Evolutionary conservation across 2,329 filamentous ascomycete genomes (phyloP).

Genomic region (Diplodia intermedia): DNA sequence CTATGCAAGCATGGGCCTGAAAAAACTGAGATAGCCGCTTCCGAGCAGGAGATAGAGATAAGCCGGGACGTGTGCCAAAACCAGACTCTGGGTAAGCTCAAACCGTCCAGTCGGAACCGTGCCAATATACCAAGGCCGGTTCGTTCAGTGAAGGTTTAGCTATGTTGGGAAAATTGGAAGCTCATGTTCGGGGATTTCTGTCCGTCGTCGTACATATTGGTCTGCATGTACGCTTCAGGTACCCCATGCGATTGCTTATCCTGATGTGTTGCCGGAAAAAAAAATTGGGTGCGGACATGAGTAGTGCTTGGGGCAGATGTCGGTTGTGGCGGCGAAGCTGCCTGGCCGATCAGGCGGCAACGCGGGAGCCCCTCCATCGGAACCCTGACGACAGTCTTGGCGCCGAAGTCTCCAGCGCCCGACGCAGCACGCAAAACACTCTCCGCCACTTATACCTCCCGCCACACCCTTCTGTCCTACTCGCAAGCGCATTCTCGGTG

Average conservation of each 20-base stretch:
- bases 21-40: background rate
- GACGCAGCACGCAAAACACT: background rate
- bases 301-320: background rate
- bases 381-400: conserved; percentile 4
- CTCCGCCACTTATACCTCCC: background rate
- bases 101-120: background rate
- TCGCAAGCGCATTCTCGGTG: background rate
- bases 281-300: too few species aligned
- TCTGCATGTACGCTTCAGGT: background rate
- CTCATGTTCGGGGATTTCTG: background rate
- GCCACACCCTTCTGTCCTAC: background rate
- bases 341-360: conserved; percentile 1
- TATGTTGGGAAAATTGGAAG: background rate
- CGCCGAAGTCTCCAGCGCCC: conserved; percentile 1
- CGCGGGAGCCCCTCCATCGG: background rate
- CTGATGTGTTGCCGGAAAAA: background rate
- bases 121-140: background rate
- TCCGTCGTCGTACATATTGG: background rate
- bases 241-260: background rate
- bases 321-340: background rate
- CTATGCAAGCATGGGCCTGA: background rate
- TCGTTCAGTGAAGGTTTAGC: background rate
- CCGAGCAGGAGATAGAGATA: background rate
- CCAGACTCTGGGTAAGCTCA: background rate
- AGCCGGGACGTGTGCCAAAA: background rate